phyloP scores from a whole-genome alignment of 2,329 filamentous ascomycete species.

The Alternaria ventricosa region DNA sequence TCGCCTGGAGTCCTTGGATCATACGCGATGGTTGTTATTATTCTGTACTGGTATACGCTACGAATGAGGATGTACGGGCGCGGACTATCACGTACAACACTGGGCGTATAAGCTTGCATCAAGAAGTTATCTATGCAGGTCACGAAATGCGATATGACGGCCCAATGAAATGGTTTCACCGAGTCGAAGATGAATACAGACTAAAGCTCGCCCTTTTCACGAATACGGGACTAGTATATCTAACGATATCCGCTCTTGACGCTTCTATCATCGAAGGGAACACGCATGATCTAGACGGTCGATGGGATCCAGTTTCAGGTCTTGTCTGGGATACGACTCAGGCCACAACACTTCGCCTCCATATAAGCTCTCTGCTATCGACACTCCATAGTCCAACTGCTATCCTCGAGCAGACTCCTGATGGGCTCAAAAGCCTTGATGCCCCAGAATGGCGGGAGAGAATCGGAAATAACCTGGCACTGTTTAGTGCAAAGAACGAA shows the following conservation, averaged over 20 bases:
- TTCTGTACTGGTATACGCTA: constrained; percentile 47
- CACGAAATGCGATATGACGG: constrained; percentile 33
- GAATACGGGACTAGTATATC: constrained; percentile 30
- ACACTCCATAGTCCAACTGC: constrained; percentile 43
- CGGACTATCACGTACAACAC: constrained; percentile 26
- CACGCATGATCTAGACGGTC: constrained; percentile 47
- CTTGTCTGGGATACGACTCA: constrained; percentile 39
- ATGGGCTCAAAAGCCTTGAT: constrained; percentile 9
- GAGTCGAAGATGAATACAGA: constrained; percentile 14
- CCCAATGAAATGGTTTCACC: constrained; percentile 39
- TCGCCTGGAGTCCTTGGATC: constrained; percentile 52
- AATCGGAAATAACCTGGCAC: constrained; percentile 45
- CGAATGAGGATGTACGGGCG: constrained; percentile 41
- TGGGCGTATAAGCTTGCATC: constrained; percentile 22
- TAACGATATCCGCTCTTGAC: constrained; percentile 32
- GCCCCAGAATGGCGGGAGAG: constrained; percentile 50
- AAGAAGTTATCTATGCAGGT: constrained; percentile 32
- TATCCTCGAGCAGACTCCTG: constrained; percentile 33
- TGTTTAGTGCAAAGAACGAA: constrained; percentile 59
- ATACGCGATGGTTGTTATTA: constrained; percentile 16
- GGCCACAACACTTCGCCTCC: constrained; percentile 28
- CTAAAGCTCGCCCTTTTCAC: constrained; percentile 44
- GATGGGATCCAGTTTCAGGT: constrained; percentile 52
- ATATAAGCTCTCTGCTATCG: constrained; percentile 48
- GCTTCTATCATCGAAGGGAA: constrained; percentile 25